Conservation (phyloP, 441 rosid species). For the Mallotus japonicus region DNA sequence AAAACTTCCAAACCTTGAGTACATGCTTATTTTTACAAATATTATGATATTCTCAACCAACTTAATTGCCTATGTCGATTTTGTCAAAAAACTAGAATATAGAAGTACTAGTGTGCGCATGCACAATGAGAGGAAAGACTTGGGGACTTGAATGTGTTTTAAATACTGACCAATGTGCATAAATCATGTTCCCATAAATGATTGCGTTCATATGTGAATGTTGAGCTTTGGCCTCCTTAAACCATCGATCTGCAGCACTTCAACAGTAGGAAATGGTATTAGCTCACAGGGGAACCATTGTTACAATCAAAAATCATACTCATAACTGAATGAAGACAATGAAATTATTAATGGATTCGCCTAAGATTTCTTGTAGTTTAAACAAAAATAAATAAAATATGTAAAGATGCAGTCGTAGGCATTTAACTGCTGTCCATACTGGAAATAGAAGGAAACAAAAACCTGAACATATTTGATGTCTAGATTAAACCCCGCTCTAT, state of each 20-base stretch:
- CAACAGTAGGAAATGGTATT: constrained; percentile 41
- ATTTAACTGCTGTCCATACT: background rate
- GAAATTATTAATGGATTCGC: background rate
- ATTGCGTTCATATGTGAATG: constrained; percentile 61
- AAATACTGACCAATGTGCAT: constrained; percentile 72
- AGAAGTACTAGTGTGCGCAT: background rate
- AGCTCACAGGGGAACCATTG: constrained; percentile 26
- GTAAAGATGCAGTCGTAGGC: background rate
- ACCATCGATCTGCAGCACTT: constrained; percentile 98
- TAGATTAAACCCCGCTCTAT: background rate
- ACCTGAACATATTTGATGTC: background rate
- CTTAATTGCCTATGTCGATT: background rate
- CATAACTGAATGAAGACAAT: background rate
- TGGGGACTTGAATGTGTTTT: background rate
- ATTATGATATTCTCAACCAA: background rate
- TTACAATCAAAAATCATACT: background rate
- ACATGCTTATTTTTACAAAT: background rate
- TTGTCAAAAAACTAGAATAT: background rate
- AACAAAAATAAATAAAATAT: background rate
- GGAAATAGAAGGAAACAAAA: too few relatives aligned
- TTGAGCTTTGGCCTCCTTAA: constrained; percentile 67
- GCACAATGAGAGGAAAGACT: constrained; percentile 2
- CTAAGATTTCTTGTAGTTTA: background rate
- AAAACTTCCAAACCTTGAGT: background rate
- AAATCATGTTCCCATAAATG: constrained; percentile 86